Conservation (phyloP, 768 basidiomycete genomes). For the Basidioascus undulatus region DNA sequence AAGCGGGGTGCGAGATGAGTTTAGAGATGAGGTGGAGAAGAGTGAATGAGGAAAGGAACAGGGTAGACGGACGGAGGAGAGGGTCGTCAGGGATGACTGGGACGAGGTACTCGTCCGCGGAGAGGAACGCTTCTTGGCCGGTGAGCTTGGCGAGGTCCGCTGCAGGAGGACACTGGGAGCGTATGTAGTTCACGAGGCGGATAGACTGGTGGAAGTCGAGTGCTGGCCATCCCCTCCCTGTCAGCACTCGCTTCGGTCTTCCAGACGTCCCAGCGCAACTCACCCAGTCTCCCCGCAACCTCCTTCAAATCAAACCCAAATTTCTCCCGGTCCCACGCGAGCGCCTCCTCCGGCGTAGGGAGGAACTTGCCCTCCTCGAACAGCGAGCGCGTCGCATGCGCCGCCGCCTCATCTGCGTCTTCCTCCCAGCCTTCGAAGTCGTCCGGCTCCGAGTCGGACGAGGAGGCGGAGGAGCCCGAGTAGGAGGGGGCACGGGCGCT, state of each 20-base stretch:
- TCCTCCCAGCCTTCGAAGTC: neutral
- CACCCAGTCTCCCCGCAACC: conserved; percentile 5
- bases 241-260: neutral
- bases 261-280: neutral
- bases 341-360: conserved; percentile 11
- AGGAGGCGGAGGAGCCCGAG: neutral
- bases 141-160: conserved; percentile 28
- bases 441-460: neutral
- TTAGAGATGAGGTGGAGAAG: neutral
- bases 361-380: conserved; percentile 13
- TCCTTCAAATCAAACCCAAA: conserved; percentile 10
- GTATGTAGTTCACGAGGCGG: conserved; percentile 64
- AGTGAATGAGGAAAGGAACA: neutral
- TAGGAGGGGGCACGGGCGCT: neutral
- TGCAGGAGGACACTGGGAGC: conserved; percentile 20
- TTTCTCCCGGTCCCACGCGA: conserved; percentile 10
- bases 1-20: conserved; percentile 3
- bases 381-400: conserved; percentile 9
- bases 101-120: conserved; percentile 52
- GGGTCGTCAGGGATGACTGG: conserved; percentile 72
- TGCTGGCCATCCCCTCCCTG: conserved; percentile 20
- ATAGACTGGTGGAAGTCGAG: conserved; percentile 59
- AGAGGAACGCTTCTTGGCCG: conserved; percentile 37
- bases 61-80: conserved; percentile 47
- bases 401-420: neutral